Base-by-base conservation (phyloP, 1,284 basidiomycete species). In the Boletus sp. region DNA sequence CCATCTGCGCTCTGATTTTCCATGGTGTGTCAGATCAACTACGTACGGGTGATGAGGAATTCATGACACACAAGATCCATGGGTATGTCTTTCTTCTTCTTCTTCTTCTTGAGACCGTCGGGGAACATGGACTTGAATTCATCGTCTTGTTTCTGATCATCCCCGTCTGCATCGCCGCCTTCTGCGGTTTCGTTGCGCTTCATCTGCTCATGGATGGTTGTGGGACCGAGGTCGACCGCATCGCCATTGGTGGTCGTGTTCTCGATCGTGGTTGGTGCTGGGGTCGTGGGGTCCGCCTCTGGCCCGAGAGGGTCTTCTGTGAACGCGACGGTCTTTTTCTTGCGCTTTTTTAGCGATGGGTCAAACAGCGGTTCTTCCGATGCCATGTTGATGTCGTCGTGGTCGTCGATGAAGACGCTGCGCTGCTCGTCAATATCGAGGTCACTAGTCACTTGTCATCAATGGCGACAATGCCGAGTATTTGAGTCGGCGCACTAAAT, bases 31-130 rank as follows among this genome's bases (percentile, higher is more conserved):
- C 10, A 51, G 47, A 52, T 50, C 40, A 48, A 47, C 41, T 27
- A 39, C 20, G 23, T 22, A 41, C 22, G 38, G 9, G 16, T 14
- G 29, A 30, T 19, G 37, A 25, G 27, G 1, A 8, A 20, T 2
- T 1, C 7, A 36, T 20, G 27, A 74, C 83, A 58, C 65, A 89
- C 90, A 47, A 91, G 72, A 65, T 93, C 91, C 63, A 90, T 76
- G 5, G 86, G 87, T 47, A 92, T 86, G 52, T 90, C 88, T 68
- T 90, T 91, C 76, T 92, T 91, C 74, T 90, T 91, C 72, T 91
- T 92, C 70, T 92, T 93, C 77, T 93, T 93, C 78, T 92, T 92
- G 63, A 91, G 64, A 61, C 90, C 90, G 6, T 84, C 89, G 8
- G 62, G 66, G 62, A 93, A 92, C 80, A 92, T 86, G 44, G 86